These are phyloP conservation scores for Penicillium canescens DNA, from an alignment of 495 filamentous ascomycete species.

Conservation along the genomic window DNA sequence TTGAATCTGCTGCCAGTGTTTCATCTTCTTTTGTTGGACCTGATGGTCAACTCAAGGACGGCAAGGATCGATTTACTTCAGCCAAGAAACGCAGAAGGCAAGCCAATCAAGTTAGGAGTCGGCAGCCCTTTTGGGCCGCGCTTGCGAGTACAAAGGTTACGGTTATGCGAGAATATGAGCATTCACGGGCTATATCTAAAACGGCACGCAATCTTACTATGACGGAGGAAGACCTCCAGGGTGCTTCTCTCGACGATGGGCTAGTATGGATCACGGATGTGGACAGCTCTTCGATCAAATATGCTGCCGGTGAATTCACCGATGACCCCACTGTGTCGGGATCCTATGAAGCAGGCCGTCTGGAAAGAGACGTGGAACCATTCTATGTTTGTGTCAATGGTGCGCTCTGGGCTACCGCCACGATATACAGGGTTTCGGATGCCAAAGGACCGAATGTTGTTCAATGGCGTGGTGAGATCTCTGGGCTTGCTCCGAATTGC, in stretches of 20 bases:
- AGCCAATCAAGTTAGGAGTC: conserved; percentile 82
- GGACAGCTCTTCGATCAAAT: conserved; percentile 77
- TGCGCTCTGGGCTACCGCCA: conserved; percentile 82
- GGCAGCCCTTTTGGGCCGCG: conserved; percentile 92
- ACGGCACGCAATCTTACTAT: conserved; percentile 61
- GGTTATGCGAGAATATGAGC: conserved; percentile 88
- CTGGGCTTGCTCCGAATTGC: conserved; percentile 80
- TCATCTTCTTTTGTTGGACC: conserved; percentile 45
- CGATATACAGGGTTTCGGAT: conserved; percentile 58
- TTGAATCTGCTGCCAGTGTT: conserved; percentile 46
- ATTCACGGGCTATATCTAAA: conserved; percentile 78
- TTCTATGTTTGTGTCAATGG: conserved; percentile 90
- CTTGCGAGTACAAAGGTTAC: conserved; percentile 93
- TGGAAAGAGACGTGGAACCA: conserved; percentile 61
- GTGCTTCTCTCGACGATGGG: conserved; percentile 74
- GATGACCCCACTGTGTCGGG: conserved; percentile 37
- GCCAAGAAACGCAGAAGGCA: conserved; percentile 87
- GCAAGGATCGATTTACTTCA: conserved; percentile 55
- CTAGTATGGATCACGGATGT: conserved; percentile 88
- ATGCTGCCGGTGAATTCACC: conserved; percentile 71
- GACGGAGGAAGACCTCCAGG: conserved; percentile 82
- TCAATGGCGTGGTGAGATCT: conserved; percentile 81
- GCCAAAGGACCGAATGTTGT: conserved; percentile 50
- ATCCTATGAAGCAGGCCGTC: conserved; percentile 31
- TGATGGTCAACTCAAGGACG: conserved; percentile 57